phyloP scores from a whole-genome alignment of 2,329 filamentous ascomycete genomes.

The Diatrype stigma region DNA sequence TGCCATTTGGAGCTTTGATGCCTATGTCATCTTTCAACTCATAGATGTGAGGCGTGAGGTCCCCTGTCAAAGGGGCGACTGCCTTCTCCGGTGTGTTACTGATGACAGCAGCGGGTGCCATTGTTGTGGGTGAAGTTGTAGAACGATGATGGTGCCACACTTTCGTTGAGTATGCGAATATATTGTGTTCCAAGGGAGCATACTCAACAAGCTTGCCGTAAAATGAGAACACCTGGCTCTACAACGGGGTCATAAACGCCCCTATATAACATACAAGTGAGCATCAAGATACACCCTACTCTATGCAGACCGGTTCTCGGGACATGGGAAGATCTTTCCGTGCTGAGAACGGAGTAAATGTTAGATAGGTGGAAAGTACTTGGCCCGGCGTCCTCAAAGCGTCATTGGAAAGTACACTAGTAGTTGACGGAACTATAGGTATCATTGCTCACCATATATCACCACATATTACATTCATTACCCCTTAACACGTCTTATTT shows the following conservation, averaged over 20 bases:
- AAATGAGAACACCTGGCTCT: background rate
- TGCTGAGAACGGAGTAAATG: constrained; percentile 24
- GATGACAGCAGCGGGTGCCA: constrained; percentile 27
- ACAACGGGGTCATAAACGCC: constrained; percentile 4
- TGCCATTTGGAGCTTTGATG: background rate
- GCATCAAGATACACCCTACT: constrained; percentile 5
- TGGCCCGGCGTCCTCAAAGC: constrained; percentile 11
- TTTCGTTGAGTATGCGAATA: constrained; percentile 8
- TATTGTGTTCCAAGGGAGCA: constrained; percentile 11
- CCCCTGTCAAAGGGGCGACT: constrained; percentile 19
- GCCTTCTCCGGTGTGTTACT: constrained; percentile 15
- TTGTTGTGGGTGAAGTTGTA: constrained; percentile 19
- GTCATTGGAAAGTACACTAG: constrained; percentile 20
- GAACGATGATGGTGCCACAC: constrained; percentile 14
- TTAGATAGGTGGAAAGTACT: constrained; percentile 18
- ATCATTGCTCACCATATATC: background rate
- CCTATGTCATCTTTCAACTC: background rate
- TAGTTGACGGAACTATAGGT: background rate
- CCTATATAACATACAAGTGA: constrained; percentile 3
- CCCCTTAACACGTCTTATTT: background rate
- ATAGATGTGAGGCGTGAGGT: constrained; percentile 22
- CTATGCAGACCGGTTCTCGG: constrained; percentile 21
- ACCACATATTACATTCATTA: background rate
- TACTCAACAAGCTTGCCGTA: constrained; percentile 21
- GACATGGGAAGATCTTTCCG: constrained; percentile 27